A percentile compares a stretch with the other conserved stretches of the same genome.
These are phyloP conservation scores for Marchantia paleacea DNA, from an alignment of 225 moss, liverwort and hornwort species.

Conservation along the genomic window DNA sequence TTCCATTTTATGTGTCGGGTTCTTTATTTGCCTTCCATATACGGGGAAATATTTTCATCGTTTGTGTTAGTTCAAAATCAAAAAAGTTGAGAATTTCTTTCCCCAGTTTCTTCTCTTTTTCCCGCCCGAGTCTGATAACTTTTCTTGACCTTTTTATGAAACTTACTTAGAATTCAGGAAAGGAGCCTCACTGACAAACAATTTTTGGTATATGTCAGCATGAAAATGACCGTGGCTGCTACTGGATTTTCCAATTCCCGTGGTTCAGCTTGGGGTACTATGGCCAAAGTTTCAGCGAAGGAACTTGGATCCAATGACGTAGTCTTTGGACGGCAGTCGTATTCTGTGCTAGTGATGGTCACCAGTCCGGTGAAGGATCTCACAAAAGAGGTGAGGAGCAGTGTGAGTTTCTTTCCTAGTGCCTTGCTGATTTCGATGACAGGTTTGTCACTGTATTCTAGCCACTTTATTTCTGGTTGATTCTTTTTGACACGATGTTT, in stretches of 20 bases:
- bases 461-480: background rate
- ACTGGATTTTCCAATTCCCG: slow-evolving; percentile 49
- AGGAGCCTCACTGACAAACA: background rate
- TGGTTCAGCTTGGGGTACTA: slow-evolving; percentile 33
- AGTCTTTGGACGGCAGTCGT: slow-evolving; percentile 41
- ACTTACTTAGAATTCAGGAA: too few species aligned
- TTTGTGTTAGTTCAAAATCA: background rate
- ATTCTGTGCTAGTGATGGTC: slow-evolving; percentile 82
- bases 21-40: background rate
- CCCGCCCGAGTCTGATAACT: background rate
- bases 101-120: background rate
- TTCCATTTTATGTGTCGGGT: background rate
- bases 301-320: slow-evolving; percentile 56
- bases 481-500: background rate
- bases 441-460: background rate
- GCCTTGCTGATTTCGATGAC: background rate
- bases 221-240: slow-evolving; percentile 68
- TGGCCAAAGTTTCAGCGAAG: slow-evolving; percentile 45
- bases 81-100: background rate
- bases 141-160: background rate
- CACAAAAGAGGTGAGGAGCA: slow-evolving; percentile 57
- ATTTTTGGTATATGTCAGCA: slow-evolving; percentile 37
- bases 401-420: background rate
- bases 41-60: background rate
- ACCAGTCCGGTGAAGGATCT: slow-evolving; percentile 62